Evolutionary conservation across 2,329 filamentous ascomycete species (phyloP).

Genomic region (Paracoccidioides brasiliensis): DNA sequence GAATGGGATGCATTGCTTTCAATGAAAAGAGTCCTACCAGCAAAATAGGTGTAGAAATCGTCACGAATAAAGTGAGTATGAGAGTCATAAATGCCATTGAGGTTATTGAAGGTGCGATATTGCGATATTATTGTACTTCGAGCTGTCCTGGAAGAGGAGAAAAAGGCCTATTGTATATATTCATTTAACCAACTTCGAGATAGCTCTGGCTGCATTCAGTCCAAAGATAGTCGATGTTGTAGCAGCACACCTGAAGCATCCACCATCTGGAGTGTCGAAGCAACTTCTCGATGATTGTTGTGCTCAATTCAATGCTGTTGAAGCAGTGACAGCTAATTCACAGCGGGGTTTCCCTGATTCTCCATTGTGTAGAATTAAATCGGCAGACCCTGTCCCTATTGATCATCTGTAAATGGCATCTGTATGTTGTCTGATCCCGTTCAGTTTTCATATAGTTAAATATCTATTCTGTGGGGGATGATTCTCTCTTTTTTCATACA

Average conservation of each 20-base stretch:
- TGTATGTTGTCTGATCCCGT: background rate
- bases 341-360: background rate
- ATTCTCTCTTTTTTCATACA: background rate
- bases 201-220: background rate
- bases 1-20: background rate
- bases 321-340: background rate
- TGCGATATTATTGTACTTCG: background rate
- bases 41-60: background rate
- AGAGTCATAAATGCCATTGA: background rate
- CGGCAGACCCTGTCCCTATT: background rate
- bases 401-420: background rate
- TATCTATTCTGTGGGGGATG: background rate
- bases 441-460: background rate
- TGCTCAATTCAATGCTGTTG: background rate
- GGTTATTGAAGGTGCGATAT: background rate
- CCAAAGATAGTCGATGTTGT: background rate
- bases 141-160: background rate
- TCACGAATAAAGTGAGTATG: background rate
- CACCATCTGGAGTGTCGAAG: background rate
- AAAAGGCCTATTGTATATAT: background rate
- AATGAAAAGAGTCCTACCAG: background rate
- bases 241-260: background rate
- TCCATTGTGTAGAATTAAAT: background rate
- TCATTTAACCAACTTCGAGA: background rate
- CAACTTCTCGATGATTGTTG: background rate